phyloP scores from a whole-genome alignment of 768 basidiomycete genomes.

The Porphyrellus cyaneotinctus region DNA sequence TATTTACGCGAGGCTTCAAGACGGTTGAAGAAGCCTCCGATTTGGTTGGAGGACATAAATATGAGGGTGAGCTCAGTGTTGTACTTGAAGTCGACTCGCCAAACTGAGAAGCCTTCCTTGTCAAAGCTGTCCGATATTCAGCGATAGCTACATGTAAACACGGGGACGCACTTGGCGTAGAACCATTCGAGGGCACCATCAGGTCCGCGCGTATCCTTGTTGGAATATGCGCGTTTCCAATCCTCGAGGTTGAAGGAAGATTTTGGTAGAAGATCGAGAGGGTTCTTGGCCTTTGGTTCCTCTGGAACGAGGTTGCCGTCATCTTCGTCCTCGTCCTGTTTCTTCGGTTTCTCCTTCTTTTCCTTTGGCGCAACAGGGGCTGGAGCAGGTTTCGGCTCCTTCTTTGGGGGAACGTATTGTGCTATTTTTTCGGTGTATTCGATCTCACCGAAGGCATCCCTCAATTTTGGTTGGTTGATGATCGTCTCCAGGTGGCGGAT shows the following conservation, averaged over 20 bases:
- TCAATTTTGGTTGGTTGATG: conserved; percentile 76
- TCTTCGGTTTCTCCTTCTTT: conserved; percentile 64
- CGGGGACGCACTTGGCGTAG: conserved; percentile 76
- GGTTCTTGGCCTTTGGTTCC: conserved; percentile 93
- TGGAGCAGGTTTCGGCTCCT: conserved; percentile 53
- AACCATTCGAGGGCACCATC: conserved; percentile 91
- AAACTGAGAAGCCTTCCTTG: conserved; percentile 82
- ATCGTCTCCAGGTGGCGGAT: conserved; percentile 87
- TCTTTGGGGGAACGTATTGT: conserved; percentile 70
- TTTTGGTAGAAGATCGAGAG: conserved; percentile 87
- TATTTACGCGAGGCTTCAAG: conserved; percentile 97
- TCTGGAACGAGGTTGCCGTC: conserved; percentile 69
- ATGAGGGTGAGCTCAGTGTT: conserved; percentile 85
- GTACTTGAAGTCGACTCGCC: conserved; percentile 97
- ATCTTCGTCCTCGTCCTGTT: conserved; percentile 57
- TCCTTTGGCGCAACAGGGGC: conserved; percentile 38
- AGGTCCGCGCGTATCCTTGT: conserved; percentile 89
- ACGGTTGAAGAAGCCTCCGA: conserved; percentile 96
- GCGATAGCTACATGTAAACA: not conserved
- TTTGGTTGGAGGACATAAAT: conserved; percentile 94
- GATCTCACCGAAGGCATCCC: conserved; percentile 58
- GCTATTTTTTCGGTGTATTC: conserved; percentile 64
- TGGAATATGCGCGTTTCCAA: conserved; percentile 97
- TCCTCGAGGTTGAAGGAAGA: conserved; percentile 87
- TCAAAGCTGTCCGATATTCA: conserved; percentile 60